Conservation (phyloP, 2,329 filamentous ascomycete species). For the Talaromyces amestolkiae region DNA sequence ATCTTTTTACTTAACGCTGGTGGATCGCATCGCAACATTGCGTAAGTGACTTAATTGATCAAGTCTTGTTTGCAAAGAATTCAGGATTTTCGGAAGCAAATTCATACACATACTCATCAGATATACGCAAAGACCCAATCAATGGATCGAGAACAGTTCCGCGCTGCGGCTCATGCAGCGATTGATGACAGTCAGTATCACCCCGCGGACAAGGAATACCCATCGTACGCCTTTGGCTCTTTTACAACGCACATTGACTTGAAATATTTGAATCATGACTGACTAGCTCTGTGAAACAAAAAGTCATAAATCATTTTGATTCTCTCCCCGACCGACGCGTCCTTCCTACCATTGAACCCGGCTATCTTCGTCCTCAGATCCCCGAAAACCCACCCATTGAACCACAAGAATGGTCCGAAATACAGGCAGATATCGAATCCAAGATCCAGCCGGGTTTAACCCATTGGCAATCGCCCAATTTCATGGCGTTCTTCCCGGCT, state of each 20-base stretch:
- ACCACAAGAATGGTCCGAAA: conserved; percentile 70
- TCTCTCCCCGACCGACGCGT: conserved; percentile 68
- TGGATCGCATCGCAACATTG: conserved; percentile 1
- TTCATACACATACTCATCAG: background rate
- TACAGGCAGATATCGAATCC: conserved; percentile 76
- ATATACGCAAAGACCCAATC: background rate
- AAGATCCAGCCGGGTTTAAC: conserved; percentile 91
- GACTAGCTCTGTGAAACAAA: background rate
- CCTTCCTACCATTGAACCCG: conserved; percentile 74
- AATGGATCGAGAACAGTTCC: conserved; percentile 81
- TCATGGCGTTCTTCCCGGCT: conserved; percentile 93
- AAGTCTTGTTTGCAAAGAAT: background rate
- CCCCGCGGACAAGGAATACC: background rate
- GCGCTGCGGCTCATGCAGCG: conserved; percentile 69
- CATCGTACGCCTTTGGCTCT: background rate
- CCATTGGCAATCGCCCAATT: conserved; percentile 92
- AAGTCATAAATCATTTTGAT: conserved; percentile 82
- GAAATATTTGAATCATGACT: background rate
- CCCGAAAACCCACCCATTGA: conserved; percentile 65
- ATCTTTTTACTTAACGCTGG: background rate
- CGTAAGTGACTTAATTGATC: background rate
- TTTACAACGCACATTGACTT: background rate
- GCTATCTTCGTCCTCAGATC: conserved; percentile 78
- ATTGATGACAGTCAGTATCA: conserved; percentile 72
- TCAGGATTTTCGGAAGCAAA: too few species aligned